Conservation (phyloP, 495 filamentous ascomycete genomes). For the Penicillium taxi region DNA sequence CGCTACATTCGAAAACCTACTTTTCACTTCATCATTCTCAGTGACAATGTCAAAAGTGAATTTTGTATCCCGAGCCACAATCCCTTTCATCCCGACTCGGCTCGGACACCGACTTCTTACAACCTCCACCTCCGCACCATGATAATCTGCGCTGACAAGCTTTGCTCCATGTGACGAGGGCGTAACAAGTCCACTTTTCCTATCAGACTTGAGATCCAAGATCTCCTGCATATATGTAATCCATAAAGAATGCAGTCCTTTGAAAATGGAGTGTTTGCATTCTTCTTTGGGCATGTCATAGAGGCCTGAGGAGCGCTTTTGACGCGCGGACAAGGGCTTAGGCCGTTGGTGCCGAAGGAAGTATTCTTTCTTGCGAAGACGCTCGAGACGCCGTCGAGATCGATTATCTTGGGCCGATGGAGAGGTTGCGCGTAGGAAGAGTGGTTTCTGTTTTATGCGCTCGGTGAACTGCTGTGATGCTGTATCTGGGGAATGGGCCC, state of each 20-base stretch:
- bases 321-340: constrained; percentile 67
- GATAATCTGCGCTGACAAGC: constrained; percentile 76
- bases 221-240: constrained; percentile 72
- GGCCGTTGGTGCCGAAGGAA: constrained; percentile 56
- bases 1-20: constrained; percentile 35
- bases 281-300: constrained; percentile 63
- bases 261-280: constrained; percentile 68
- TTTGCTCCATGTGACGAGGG: constrained; percentile 52
- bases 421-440: constrained; percentile 67
- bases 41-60: constrained; percentile 81
- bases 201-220: constrained; percentile 39
- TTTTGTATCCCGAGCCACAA: constrained; percentile 82
- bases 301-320: constrained; percentile 64
- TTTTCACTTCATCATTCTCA: constrained; percentile 49
- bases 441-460: constrained; percentile 73
- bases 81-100: constrained; percentile 74
- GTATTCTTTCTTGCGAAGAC: constrained; percentile 48
- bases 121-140: constrained; percentile 79
- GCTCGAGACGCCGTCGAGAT: constrained; percentile 50
- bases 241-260: constrained; percentile 72
- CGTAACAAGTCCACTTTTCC: constrained; percentile 38
- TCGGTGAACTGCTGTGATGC: constrained; percentile 66
- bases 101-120: constrained; percentile 71
- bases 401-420: constrained; percentile 56
- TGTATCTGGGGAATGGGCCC: constrained; percentile 64